Evolutionary conservation across 352 stramenopile species (phyloP), one percentile per base, ranked within the genome.

Genomic region (Bremia lactucae): DNA sequence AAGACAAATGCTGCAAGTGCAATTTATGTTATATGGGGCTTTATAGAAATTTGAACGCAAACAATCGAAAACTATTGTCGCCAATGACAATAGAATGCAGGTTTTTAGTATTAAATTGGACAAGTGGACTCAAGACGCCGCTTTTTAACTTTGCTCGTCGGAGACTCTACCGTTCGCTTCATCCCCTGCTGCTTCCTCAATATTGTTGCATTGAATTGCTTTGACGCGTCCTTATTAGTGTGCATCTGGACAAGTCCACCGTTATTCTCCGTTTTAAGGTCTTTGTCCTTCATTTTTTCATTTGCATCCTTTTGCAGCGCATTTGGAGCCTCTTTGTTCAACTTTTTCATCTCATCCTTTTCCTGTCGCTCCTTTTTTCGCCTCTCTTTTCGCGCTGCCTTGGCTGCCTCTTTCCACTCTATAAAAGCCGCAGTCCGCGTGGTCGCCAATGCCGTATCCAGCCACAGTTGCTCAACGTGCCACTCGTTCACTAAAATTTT

Each of bases 401-500:
- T 90, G 6, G 67, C 65, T 2, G 70, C 64, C 9, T 87, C 72
- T 42, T 65, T 63, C 72, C 75, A 87, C 31, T 72, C 54, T 14
- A 87, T 19, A 46, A 86, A 72, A 6, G 68, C 40, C 52, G 75
- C 77, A 0, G 75, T 82, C 1, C 75, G 66, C 8, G 48, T 44
- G 5, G 72, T 86, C 6, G 53, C 55, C 16, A 78, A 37, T 15
- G 63, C 72, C 6, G 48, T 52, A 13, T 79, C 67, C 16, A 90
- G 42, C 78, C 78, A 88, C 35, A 50, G 19, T 16, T 72, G 55
- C 23, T 86, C 66, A 18, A 40, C 61, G 3, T 73, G 47, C 78
- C 78, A 90, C 31, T 90, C 73, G 16, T 65, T 28, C 16, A 90
- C 72, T 42, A 90, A 52, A 31, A 87, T 41, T 39, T 73, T 72